Evolutionary conservation across 2,329 filamentous ascomycete genomes (phyloP).

Genomic region (Dothidotthia symphoricarpi): DNA sequence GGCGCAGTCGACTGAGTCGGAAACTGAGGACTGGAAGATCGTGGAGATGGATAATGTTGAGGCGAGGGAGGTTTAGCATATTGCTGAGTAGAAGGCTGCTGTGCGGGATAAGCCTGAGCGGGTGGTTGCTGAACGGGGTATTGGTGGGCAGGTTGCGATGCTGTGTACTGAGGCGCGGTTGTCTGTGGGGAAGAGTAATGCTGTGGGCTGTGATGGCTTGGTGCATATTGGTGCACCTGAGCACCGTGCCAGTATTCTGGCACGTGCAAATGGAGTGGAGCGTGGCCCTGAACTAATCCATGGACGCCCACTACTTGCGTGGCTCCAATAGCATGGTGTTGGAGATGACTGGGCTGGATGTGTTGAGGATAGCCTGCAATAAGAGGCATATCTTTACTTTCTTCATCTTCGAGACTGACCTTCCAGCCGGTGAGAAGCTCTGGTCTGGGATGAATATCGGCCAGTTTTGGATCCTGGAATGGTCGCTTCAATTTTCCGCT

Average conservation of each 20-base stretch:
- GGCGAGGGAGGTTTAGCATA: constrained; percentile 28
- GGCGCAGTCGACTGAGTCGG: constrained; percentile 15
- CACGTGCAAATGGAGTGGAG: constrained; percentile 28
- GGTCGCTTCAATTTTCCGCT: constrained; percentile 38
- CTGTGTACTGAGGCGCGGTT: constrained; percentile 19
- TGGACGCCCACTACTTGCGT: constrained; percentile 24
- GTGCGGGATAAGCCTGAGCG: constrained; percentile 13
- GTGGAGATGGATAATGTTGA: constrained; percentile 26
- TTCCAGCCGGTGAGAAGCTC: constrained; percentile 40
- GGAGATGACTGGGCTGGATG: constrained; percentile 28
- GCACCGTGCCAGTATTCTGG: constrained; percentile 35
- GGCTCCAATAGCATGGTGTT: constrained; percentile 25
- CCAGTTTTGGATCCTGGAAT: constrained; percentile 34
- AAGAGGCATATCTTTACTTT: constrained; percentile 36
- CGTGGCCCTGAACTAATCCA: constrained; percentile 26
- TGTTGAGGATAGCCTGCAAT: constrained; percentile 31
- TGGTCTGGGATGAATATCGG: constrained; percentile 33
- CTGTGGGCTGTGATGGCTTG: constrained; percentile 24
- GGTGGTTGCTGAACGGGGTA: constrained; percentile 24
- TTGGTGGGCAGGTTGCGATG: constrained; percentile 19
- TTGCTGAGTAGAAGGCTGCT: constrained; percentile 14
- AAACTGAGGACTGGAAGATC: constrained; percentile 20
- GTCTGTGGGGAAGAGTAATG: constrained; percentile 27
- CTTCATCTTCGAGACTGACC: constrained; percentile 40
- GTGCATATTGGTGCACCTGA: constrained; percentile 26